Evolutionary conservation across 2,329 filamentous ascomycete species (phyloP).

Genomic region (Amauroascus verrucosus): DNA sequence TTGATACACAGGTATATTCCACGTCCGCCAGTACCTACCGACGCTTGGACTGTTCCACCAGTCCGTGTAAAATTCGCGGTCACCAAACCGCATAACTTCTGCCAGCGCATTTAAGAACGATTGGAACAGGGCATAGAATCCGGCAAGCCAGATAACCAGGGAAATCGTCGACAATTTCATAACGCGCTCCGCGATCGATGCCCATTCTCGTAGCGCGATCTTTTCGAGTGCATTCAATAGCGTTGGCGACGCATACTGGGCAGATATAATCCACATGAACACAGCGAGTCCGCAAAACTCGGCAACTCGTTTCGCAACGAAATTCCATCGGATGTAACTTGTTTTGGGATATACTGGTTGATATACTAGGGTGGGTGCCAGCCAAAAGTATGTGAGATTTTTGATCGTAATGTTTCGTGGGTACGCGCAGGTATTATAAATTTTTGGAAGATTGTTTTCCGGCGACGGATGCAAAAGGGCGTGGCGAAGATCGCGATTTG

Average conservation of each 20-base stretch:
- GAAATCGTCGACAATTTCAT: conserved; percentile 95
- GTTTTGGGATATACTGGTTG: conserved; percentile 92
- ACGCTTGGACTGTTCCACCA: conserved; percentile 95
- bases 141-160: conserved; percentile 90
- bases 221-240: conserved; percentile 82
- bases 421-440: conserved; percentile 78
- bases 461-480: conserved; percentile 70
- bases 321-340: conserved; percentile 69
- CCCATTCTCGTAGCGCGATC: conserved; percentile 67
- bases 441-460: conserved; percentile 60
- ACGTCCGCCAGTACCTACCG: conserved; percentile 84
- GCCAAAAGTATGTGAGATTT: conserved; percentile 94
- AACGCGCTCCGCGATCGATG: conserved; percentile 75
- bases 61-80: conserved; percentile 89
- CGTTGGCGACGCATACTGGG: conserved; percentile 86
- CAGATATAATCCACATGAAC: conserved; percentile 90
- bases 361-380: conserved; percentile 91
- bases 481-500: conserved; percentile 88
- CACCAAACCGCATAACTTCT: conserved; percentile 80
- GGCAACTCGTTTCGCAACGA: conserved; percentile 69
- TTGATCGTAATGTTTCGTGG: conserved; percentile 78
- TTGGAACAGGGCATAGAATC: conserved; percentile 95
- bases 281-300: conserved; percentile 70
- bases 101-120: conserved; percentile 83
- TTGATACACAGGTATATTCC: conserved; percentile 95